A percentile compares a stretch with the other conserved stretches of the same genome.
These are phyloP conservation scores for Petunia axillaris DNA, from an alignment of 257 asterid genomes.

Conservation along the genomic window DNA sequence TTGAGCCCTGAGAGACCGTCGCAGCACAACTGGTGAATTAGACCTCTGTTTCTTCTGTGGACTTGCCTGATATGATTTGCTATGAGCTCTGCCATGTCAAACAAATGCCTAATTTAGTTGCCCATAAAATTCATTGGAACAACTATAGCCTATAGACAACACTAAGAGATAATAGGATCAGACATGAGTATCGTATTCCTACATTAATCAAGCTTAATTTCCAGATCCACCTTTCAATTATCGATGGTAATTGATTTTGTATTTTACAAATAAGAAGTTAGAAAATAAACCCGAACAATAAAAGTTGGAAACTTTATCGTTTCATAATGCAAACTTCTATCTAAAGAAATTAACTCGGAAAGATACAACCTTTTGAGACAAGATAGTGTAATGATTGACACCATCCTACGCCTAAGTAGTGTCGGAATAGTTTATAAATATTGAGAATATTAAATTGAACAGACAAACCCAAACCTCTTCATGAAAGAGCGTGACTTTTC, in stretches of 20 bases:
- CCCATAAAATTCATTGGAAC: background rate
- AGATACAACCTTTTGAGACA: background rate
- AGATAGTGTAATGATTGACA: background rate
- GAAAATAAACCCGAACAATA: background rate
- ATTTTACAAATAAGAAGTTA: background rate
- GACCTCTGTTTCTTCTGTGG: constrained; percentile 62
- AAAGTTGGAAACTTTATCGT: background rate
- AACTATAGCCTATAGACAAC: background rate
- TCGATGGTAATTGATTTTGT: background rate
- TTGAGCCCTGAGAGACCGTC: constrained; percentile 87
- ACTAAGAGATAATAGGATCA: background rate
- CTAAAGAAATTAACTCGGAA: too few relatives aligned
- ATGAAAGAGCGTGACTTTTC: too few relatives aligned
- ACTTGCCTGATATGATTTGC: constrained; percentile 60
- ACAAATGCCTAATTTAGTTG: background rate
- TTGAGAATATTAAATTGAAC: too few relatives aligned
- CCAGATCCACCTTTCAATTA: background rate
- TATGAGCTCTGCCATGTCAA: constrained; percentile 51
- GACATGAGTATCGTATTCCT: background rate
- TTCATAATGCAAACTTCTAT: background rate
- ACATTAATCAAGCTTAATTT: background rate
- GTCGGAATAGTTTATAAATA: too few relatives aligned
- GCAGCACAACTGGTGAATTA: constrained; percentile 66
- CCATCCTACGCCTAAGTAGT: background rate
- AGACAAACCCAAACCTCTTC: too few relatives aligned